A percentile compares a stretch with the other conserved stretches of the same genome.
Conservation (phyloP, 768 basidiomycete genomes). For the Ephemerocybe angulata region DNA sequence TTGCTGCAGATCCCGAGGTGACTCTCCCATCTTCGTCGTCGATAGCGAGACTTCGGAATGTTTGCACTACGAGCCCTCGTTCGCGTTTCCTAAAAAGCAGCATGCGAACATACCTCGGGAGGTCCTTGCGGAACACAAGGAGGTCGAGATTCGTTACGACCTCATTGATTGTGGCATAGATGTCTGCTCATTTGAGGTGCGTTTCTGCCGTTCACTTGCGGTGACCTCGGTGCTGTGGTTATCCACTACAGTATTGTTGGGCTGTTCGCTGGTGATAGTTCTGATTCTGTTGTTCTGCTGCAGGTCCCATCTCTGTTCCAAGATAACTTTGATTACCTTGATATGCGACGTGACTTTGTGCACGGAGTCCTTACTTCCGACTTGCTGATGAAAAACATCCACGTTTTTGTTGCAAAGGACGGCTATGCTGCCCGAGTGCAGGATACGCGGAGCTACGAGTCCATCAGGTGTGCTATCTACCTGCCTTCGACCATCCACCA, state of each 20-base stretch:
- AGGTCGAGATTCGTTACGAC: conserved; percentile 86
- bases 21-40: conserved; percentile 75
- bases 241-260: not conserved
- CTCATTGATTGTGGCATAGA: conserved; percentile 87
- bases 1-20: conserved; percentile 55
- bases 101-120: conserved; percentile 72
- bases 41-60: conserved; percentile 76
- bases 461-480: conserved; percentile 59
- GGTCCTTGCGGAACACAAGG: conserved; percentile 64
- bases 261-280: not conserved
- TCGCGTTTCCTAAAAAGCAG: conserved; percentile 63
- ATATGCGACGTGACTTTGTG: conserved; percentile 89
- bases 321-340: conserved; percentile 97
- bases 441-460: conserved; percentile 89
- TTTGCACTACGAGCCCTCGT: conserved; percentile 78
- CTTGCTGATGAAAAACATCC: conserved; percentile 89
- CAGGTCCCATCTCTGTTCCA: conserved; percentile 95
- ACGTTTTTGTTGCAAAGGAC: conserved; percentile 83
- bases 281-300: not conserved
- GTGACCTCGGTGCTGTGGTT: no score
- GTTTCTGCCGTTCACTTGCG: no score
- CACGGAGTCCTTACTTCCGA: conserved; percentile 94
- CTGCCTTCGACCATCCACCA: conserved; percentile 2
- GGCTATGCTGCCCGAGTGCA: conserved; percentile 92
- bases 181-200: conserved; percentile 88